Evolutionary conservation across 805 yeast genomes (phyloP).

Genomic region (Yamadazyma laniorum): DNA sequence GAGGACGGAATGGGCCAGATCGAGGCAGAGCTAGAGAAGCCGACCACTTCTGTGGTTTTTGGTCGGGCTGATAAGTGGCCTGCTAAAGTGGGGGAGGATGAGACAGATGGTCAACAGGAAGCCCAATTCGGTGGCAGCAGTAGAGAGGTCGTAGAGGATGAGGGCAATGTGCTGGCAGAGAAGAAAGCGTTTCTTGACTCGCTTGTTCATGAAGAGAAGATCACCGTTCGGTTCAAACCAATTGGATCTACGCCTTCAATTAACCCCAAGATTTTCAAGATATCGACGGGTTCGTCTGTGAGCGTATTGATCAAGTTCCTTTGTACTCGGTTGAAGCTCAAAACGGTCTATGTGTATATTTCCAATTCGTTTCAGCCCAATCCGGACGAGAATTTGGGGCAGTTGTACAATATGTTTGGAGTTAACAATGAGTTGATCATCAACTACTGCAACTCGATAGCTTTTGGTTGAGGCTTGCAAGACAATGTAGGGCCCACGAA

Average conservation of each 20-base stretch:
- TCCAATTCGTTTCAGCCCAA: constrained; percentile 42
- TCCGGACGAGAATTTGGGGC: constrained; percentile 39
- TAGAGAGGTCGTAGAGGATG: too few species aligned
- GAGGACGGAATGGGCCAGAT: not conserved
- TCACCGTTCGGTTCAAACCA: constrained; percentile 55
- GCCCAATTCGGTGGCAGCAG: too few species aligned
- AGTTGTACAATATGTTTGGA: constrained; percentile 27
- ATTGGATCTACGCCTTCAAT: constrained; percentile 57
- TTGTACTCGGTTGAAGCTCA: constrained; percentile 34
- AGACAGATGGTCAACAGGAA: not conserved
- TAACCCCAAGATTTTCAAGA: constrained; percentile 49
- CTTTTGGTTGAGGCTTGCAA: too few species aligned
- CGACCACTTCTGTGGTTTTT: constrained; percentile 3
- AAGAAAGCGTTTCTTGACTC: not conserved
- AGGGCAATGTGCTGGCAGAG: too few species aligned
- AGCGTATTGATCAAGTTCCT: constrained; percentile 47
- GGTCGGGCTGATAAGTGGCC: not conserved
- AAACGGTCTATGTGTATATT: constrained; percentile 30
- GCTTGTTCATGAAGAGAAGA: constrained; percentile 14
- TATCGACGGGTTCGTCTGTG: constrained; percentile 46
- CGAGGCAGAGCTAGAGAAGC: not conserved
- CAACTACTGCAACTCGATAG: constrained; percentile 38
- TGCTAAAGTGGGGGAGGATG: not conserved
- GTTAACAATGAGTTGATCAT: constrained; percentile 36
- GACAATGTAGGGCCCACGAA: too few species aligned